A percentile compares a stretch with the other conserved stretches of the same genome.
Conservation (phyloP, 768 basidiomycete species). For the Daedaleopsis nitida region DNA sequence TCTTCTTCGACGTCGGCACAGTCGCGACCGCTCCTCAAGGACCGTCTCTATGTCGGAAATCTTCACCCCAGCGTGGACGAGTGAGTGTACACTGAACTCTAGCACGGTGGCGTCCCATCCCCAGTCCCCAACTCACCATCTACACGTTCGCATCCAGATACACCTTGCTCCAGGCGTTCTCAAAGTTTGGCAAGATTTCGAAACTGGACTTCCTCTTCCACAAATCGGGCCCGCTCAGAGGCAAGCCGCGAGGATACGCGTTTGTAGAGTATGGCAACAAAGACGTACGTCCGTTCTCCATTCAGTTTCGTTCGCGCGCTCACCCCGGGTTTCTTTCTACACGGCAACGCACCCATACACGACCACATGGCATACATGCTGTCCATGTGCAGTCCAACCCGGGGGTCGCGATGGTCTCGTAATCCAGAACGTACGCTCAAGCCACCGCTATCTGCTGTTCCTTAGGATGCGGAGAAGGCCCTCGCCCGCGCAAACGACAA, state of each 20-base stretch:
- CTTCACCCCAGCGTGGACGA: slow-evolving; percentile 86
- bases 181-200: slow-evolving; percentile 89
- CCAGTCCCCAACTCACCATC: neutral
- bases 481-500: slow-evolving; percentile 73
- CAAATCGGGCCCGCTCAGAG: slow-evolving; percentile 84
- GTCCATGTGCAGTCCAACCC: slow-evolving; percentile 24
- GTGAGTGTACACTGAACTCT: slow-evolving; percentile 45
- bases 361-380: slow-evolving; percentile 18
- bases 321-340: slow-evolving; percentile 49
- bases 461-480: slow-evolving; percentile 84
- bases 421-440: slow-evolving; percentile 2
- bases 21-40: slow-evolving; percentile 46
- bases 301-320: slow-evolving; percentile 35
- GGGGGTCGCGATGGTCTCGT: slow-evolving; percentile 21
- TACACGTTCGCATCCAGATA: slow-evolving; percentile 54
- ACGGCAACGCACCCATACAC: slow-evolving; percentile 18
- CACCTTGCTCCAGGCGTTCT: slow-evolving; percentile 85
- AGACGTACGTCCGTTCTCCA: slow-evolving; percentile 61
- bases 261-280: slow-evolving; percentile 84
- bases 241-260: slow-evolving; percentile 94
- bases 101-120: neutral
- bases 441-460: slow-evolving; percentile 16
- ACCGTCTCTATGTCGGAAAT: slow-evolving; percentile 90
- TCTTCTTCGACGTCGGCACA: slow-evolving; percentile 21
- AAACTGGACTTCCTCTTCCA: slow-evolving; percentile 96